These are phyloP conservation scores for Cutaneotrichosporon cavernicola DNA, from an alignment of 1,284 basidiomycete species.

Conservation along the genomic window DNA sequence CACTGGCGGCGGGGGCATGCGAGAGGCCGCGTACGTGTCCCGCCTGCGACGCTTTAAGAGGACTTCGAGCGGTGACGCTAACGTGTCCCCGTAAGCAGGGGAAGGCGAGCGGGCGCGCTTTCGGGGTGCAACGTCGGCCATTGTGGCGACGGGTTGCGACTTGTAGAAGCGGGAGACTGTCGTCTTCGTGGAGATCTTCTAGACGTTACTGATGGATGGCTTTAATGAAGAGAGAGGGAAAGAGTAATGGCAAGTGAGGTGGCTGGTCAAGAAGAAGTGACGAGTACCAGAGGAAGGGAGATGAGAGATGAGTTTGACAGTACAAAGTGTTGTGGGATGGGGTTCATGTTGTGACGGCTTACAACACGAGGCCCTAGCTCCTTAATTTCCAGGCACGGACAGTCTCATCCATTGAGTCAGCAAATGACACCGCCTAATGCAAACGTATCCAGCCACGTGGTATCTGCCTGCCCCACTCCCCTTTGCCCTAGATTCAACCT, in stretches of 20 bases:
- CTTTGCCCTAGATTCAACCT: neutral
- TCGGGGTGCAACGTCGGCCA: conserved; percentile 29
- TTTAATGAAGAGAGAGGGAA: neutral
- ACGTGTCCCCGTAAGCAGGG: conserved; percentile 32
- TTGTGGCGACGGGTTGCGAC: conserved; percentile 1
- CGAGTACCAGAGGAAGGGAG: neutral
- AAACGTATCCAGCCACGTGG: neutral
- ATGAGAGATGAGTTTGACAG: neutral
- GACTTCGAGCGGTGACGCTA: conserved; percentile 45
- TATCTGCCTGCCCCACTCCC: neutral
- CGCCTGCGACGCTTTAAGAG: conserved; percentile 42
- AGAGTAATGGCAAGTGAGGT: neutral
- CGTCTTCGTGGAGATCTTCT: neutral
- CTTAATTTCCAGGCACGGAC: neutral
- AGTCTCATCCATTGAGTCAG: neutral
- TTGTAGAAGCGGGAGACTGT: neutral
- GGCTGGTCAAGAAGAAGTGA: neutral
- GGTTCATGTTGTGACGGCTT: neutral
- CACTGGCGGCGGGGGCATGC: conserved; percentile 1
- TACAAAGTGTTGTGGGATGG: neutral
- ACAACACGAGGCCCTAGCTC: neutral
- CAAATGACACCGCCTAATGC: neutral
- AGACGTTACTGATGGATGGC: neutral
- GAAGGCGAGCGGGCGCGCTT: conserved; percentile 47
- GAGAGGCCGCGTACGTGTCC: conserved; percentile 8